Evolutionary conservation across 129 eudicot species (phyloP).

Genomic region (Dittrichia graveolens): DNA sequence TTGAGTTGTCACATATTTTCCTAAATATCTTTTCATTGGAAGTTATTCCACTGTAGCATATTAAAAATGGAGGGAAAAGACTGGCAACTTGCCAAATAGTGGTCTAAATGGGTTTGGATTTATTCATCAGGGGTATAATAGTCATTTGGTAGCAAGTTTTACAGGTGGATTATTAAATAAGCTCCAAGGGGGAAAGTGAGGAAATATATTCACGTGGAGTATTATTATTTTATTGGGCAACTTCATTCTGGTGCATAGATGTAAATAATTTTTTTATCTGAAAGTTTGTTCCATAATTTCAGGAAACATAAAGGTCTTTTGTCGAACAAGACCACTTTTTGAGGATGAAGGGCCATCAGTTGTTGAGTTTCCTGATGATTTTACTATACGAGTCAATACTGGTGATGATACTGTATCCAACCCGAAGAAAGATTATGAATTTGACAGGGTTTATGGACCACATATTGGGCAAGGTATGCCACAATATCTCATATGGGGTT

Average conservation of each 20-base stretch:
- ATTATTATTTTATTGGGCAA: slow-evolving; percentile 1
- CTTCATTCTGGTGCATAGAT: slow-evolving; percentile 14
- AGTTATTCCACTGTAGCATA: not conserved
- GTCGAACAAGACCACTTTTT: slow-evolving; percentile 93
- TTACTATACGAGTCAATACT: slow-evolving; percentile 71
- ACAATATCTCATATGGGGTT: slow-evolving; percentile 12
- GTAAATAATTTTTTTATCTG: slow-evolving; percentile 7
- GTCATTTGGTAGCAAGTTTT: not conserved
- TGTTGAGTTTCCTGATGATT: slow-evolving; percentile 92
- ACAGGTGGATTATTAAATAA: not conserved
- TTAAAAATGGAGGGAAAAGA: slow-evolving; percentile 6
- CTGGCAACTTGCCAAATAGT: slow-evolving; percentile 10
- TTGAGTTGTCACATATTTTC: slow-evolving; percentile 11
- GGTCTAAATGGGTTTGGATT: slow-evolving; percentile 8
- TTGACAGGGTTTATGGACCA: slow-evolving; percentile 98
- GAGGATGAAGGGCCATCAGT: slow-evolving; percentile 91
- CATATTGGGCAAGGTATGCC: slow-evolving; percentile 94
- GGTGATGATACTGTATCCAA: slow-evolving; percentile 77
- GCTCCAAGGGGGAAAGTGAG: not conserved
- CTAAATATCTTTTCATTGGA: not conserved
- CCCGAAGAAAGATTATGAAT: slow-evolving; percentile 94
- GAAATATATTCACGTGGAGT: not conserved
- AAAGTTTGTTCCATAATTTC: slow-evolving; percentile 29
- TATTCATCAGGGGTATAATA: not conserved
- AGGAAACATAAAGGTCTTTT: slow-evolving; percentile 92